A percentile compares a stretch with the other conserved stretches of the same genome.
These are phyloP conservation scores for Candida ortonii DNA, from an alignment of 805 yeast genomes.

Conservation along the genomic window DNA sequence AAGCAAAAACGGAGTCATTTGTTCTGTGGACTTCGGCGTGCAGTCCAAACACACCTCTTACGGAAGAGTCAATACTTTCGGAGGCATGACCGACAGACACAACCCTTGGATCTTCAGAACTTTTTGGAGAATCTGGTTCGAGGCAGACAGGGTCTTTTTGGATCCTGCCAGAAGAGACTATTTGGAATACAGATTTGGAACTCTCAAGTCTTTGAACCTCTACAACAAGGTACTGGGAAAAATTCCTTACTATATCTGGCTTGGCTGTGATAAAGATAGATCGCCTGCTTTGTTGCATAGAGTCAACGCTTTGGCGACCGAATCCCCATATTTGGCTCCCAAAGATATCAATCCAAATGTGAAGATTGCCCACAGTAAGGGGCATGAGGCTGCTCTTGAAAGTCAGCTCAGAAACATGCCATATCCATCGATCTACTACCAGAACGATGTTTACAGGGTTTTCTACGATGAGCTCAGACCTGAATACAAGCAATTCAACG, in stretches of 20 bases:
- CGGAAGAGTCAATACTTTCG: slow-evolving; percentile 71
- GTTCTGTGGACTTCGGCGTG: slow-evolving; percentile 78
- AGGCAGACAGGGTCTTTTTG: slow-evolving; percentile 73
- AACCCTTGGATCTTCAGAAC: slow-evolving; percentile 75
- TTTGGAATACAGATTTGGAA: slow-evolving; percentile 79
- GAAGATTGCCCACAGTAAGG: slow-evolving; percentile 53
- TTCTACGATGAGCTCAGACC: slow-evolving; percentile 72
- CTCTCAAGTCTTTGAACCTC: slow-evolving; percentile 68
- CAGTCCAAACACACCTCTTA: slow-evolving; percentile 61
- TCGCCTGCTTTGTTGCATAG: slow-evolving; percentile 48
- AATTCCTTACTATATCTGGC: slow-evolving; percentile 82
- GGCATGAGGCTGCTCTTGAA: slow-evolving; percentile 70
- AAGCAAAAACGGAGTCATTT: slow-evolving; percentile 57
- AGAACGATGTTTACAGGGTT: slow-evolving; percentile 73
- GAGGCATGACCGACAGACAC: slow-evolving; percentile 69
- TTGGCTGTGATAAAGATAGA: slow-evolving; percentile 65
- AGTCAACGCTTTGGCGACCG: slow-evolving; percentile 72
- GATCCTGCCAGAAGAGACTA: slow-evolving; percentile 82
- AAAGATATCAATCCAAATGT: slow-evolving; percentile 27
- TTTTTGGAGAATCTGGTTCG: slow-evolving; percentile 88
- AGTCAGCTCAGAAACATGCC: slow-evolving; percentile 67
- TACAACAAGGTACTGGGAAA: slow-evolving; percentile 64
- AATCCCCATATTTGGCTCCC: slow-evolving; percentile 78
- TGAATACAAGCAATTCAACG: slow-evolving; percentile 65
- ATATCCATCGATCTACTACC: slow-evolving; percentile 78